Conservation (phyloP, 176 grass and related monocot genomes). For the Musa schizocarpa region DNA sequence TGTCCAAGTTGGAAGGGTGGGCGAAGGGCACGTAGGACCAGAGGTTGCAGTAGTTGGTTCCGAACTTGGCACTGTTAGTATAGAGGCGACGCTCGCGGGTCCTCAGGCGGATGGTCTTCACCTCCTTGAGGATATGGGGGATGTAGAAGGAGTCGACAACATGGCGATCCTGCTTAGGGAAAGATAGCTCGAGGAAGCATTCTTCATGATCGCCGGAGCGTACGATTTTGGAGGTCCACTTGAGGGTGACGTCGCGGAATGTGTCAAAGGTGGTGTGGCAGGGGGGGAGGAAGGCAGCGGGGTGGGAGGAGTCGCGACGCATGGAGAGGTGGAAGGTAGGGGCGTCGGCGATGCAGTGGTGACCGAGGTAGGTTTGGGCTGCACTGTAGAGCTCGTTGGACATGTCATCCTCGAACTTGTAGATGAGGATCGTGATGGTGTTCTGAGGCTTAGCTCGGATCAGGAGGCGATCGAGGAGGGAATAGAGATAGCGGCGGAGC, state of each 20-base stretch:
- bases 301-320: slow-evolving; percentile 15
- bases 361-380: slow-evolving; percentile 40
- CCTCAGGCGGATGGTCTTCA: slow-evolving; percentile 26
- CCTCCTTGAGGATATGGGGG: slow-evolving; percentile 34
- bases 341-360: slow-evolving; percentile 35
- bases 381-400: slow-evolving; percentile 44
- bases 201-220: neutral
- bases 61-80: slow-evolving; percentile 33
- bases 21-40: slow-evolving; percentile 46
- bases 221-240: slow-evolving; percentile 35
- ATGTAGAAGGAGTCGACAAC: slow-evolving; percentile 37
- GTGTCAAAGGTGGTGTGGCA: slow-evolving; percentile 36
- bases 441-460: slow-evolving; percentile 9
- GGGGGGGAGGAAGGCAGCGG: slow-evolving; percentile 41
- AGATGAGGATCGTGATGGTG: slow-evolving; percentile 44
- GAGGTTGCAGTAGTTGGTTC: slow-evolving; percentile 33
- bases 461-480: slow-evolving; percentile 12
- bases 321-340: slow-evolving; percentile 40
- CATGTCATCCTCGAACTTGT: slow-evolving; percentile 33
- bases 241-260: slow-evolving; percentile 32
- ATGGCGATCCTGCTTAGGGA: slow-evolving; percentile 28
- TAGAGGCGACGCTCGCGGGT: slow-evolving; percentile 41
- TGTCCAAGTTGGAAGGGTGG: slow-evolving; percentile 57
- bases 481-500: slow-evolving; percentile 12
- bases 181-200: slow-evolving; percentile 32